These are phyloP conservation scores for Termitomyces titanicus DNA, from an alignment of 768 basidiomycete genomes.

Conservation along the genomic window DNA sequence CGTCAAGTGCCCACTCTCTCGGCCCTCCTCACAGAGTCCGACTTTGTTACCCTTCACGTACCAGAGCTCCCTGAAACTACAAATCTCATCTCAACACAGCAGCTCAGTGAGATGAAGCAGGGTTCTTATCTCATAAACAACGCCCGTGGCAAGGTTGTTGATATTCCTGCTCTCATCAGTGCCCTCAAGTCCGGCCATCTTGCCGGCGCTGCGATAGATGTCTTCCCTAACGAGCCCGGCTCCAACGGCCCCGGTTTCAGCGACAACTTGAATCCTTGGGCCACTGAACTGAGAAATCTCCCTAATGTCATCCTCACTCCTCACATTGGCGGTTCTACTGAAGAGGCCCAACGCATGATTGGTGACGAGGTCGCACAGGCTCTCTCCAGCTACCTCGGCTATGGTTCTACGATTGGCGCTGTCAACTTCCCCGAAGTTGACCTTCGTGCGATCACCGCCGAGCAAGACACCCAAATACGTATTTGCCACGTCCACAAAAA, in stretches of 20 bases:
- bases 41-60: constrained; percentile 95
- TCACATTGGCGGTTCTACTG: constrained; percentile 98
- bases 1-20: constrained; percentile 82
- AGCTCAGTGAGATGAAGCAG: constrained; percentile 90
- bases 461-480: constrained; percentile 78
- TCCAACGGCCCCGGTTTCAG: constrained; percentile 89
- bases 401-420: constrained; percentile 85
- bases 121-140: constrained; percentile 98
- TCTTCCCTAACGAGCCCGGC: constrained; percentile 91
- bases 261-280: constrained; percentile 85
- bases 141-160: constrained; percentile 92
- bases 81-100: constrained; percentile 79
- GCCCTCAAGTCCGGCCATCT: constrained; percentile 84
- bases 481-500: constrained; percentile 96
- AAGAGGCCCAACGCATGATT: constrained; percentile 97
- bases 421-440: constrained; percentile 99
- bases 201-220: constrained; percentile 87
- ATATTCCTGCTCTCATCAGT: constrained; percentile 85
- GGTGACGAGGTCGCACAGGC: constrained; percentile 91
- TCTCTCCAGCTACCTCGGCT: constrained; percentile 85
- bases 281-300: constrained; percentile 65
- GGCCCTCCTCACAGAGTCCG: constrained; percentile 71
- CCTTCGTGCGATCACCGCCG: constrained; percentile 84
- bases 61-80: constrained; percentile 95
- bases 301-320: constrained; percentile 96